Conservation (phyloP, 352 stramenopile genomes). For the Phytophthora vignae region DNA sequence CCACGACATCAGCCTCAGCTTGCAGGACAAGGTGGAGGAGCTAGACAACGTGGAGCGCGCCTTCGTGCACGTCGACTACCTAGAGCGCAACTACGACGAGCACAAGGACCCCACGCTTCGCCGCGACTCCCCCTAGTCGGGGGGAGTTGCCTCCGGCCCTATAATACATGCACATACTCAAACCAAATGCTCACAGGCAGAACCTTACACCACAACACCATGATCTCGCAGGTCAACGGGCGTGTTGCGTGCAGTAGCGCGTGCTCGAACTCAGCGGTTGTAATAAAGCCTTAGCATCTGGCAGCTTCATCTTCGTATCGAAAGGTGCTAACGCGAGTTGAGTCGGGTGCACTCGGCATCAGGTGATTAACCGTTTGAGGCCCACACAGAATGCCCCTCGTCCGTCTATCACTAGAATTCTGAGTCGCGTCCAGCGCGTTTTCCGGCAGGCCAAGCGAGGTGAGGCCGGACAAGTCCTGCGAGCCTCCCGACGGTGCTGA, state of each 20-base stretch:
- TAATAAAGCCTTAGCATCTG: neutral
- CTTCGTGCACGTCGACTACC: slow-evolving; percentile 99
- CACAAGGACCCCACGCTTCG: slow-evolving; percentile 88
- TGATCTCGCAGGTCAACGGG: too few species aligned
- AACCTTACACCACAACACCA: too few species aligned
- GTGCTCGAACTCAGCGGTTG: neutral
- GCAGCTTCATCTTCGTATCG: neutral
- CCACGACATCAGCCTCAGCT: slow-evolving; percentile 96
- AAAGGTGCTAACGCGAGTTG: neutral
- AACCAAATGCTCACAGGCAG: too few species aligned
- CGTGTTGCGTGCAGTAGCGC: too few species aligned
- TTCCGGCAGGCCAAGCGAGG: neutral
- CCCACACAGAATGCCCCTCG: slow-evolving; percentile 3
- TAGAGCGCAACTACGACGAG: slow-evolving; percentile 89
- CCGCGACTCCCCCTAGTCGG: slow-evolving; percentile 45
- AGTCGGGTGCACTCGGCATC: neutral
- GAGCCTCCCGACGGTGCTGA: slow-evolving; percentile 7
- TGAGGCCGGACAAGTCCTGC: slow-evolving; percentile 25
- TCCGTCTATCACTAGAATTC: slow-evolving; percentile 29
- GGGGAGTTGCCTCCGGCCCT: too few species aligned
- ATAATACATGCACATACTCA: too few species aligned
- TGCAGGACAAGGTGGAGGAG: slow-evolving; percentile 97
- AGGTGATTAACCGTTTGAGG: neutral
- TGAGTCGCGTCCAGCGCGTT: slow-evolving; percentile 2
- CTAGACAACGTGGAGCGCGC: slow-evolving; percentile 96